Base-by-base conservation (phyloP, 75 land plant genomes). In the Adiantum capillusveneris region DNA sequence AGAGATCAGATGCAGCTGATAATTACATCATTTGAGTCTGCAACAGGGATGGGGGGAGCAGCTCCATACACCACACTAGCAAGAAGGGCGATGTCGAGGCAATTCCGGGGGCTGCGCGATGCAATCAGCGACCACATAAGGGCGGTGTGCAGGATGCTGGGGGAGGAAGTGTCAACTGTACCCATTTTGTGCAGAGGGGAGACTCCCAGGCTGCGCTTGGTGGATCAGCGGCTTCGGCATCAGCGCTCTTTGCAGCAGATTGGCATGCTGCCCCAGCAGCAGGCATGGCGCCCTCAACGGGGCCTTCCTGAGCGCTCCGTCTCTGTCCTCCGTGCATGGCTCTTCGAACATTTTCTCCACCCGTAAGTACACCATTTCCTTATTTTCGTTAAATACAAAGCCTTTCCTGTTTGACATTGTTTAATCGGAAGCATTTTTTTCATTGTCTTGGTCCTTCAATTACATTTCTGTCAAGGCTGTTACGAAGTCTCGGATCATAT, bases 271-370 rank as follows among this genome's bases (percentile, higher is more conserved):
- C 64, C 63, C 25, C 82, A 66, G 27, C 81, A 71, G 26, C 81
- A 76, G 58, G 81, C 79, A 19, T 94, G 98, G 98, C 66, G 98
- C 43, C 98, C 98, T 36, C 98, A 94, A 51, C 63, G 98, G 69
- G 98, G 98, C 11, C 79, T 94, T 18, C 98, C 98, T 0, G 91
- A 89, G 60, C 90, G 88, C 27, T 68, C 98, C 0, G 98, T 94
- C 41, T 65, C 98, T 7, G 78, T 94, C 26, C 79, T 94, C 17
- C 68, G 88, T 30, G 87, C 96, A 21, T 94, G 98, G 98, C 69
- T 94, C n/a, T 90, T 90, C 43, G 96, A 94, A 45, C 96, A 94
- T 74, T 94, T 94, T 60, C 78, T 94, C 42, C 91, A 90, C 58
- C 98, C 98, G 98, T 90, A 70, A 83, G 91, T 34, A 34, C 37